Base-by-base conservation (phyloP, 2,329 filamentous ascomycete species). In the Fusarium nanum region DNA sequence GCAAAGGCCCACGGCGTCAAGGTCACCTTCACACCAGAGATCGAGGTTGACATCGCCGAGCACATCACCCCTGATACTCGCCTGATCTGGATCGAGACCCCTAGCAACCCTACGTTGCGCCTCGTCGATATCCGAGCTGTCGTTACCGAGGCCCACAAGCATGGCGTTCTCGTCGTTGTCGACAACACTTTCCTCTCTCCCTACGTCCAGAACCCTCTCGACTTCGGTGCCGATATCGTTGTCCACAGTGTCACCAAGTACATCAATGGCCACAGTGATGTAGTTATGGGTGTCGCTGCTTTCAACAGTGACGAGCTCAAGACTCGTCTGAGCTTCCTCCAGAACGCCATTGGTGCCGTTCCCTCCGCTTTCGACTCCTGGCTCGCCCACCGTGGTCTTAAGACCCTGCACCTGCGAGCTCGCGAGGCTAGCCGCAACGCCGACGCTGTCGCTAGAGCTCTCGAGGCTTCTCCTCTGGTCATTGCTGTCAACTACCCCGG, bases 191-290 rank as follows among this genome's bases (percentile, higher is more conserved):
- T 99, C 86, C 86, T 98, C 78, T 95, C 92, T 67, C 96, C 96
- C 32, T 99, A 98, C 80, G 88, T 99, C 49, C 96, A 99, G 83
- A 98, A 97, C 82, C 96, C 96, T 6, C 89, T 99, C 59, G 91
- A 97, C 78, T 93, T 95, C 79, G 96, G 96, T 74, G 96, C 96
- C 73, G 96, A 99, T 81, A 94, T 98, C 71, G 95, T 98, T 73
- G 92, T 98, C 45, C 95, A 98, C 86, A 94, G 91, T 58, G 96
- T 99, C 59, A 99, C 96, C 46, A 99, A 99, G 84, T 99, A 98
- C 84, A 98, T 99, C 84, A 98, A 98, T 81, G 96, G 96, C 53
- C 96, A 99, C 84, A 88, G 90, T 79, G 96, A 99, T 80, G 96
- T 99, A 11, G 91, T 98, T 76, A 99, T 99, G 96, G 96, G 96